phyloP scores from a whole-genome alignment of 2,329 filamentous ascomycete genomes.

The Aspergillus pseudoviridinutans region DNA sequence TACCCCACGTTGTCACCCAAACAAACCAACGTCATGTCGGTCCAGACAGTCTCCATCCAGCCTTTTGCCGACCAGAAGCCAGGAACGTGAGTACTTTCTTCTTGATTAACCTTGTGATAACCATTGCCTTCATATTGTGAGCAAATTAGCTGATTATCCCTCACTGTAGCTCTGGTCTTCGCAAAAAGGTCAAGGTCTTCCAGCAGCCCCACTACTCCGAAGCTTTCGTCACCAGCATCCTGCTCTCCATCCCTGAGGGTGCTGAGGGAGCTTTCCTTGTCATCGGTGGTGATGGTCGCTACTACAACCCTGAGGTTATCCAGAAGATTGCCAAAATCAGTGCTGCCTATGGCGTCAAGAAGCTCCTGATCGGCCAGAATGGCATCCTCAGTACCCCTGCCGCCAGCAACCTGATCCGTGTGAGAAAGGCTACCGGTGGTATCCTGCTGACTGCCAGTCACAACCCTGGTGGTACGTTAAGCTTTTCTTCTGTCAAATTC shows the following conservation, averaged over 20 bases:
- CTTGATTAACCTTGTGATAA: slow-evolving; percentile 9
- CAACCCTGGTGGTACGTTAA: slow-evolving; percentile 82
- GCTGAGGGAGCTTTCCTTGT: slow-evolving; percentile 84
- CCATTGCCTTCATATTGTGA: slow-evolving; percentile 9
- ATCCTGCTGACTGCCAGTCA: slow-evolving; percentile 96
- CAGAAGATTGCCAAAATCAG: slow-evolving; percentile 97
- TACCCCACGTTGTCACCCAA: slow-evolving; percentile 4
- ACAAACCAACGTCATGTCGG: slow-evolving; percentile 56
- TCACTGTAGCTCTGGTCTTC: slow-evolving; percentile 76
- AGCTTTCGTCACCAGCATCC: slow-evolving; percentile 88
- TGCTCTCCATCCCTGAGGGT: slow-evolving; percentile 94
- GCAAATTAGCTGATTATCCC: not conserved
- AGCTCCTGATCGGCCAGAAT: slow-evolving; percentile 91
- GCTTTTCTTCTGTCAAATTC: not conserved
- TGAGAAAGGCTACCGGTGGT: slow-evolving; percentile 90
- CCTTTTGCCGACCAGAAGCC: slow-evolving; percentile 97
- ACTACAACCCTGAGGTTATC: slow-evolving; percentile 94
- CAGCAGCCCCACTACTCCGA: slow-evolving; percentile 94
- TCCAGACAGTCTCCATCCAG: slow-evolving; percentile 75
- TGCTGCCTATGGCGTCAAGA: slow-evolving; percentile 97
- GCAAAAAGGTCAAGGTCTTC: slow-evolving; percentile 98
- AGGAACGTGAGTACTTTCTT: slow-evolving; percentile 73
- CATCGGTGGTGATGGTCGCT: slow-evolving; percentile 95
- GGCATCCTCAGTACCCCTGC: slow-evolving; percentile 96
- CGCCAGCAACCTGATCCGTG: slow-evolving; percentile 91